Percentiles rank a stretch among this genome's conserved stretches.
phyloP scores from a whole-genome alignment of 2,329 filamentous ascomycete genomes.

The Aplosporella prunicola region DNA sequence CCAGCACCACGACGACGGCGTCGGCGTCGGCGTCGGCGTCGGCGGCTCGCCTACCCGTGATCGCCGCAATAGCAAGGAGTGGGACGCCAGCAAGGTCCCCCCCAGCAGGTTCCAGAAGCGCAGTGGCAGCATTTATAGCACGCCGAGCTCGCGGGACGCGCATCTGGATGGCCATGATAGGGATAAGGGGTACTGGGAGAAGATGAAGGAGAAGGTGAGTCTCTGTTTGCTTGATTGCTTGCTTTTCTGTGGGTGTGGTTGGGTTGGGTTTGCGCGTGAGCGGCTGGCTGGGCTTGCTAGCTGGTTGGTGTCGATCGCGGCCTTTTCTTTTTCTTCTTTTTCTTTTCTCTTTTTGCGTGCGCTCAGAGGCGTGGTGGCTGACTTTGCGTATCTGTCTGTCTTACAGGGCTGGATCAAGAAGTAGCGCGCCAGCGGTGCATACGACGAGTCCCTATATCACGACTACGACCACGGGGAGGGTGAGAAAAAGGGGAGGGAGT shows the following conservation, averaged over 20 bases:
- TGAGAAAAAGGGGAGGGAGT: too few relatives aligned
- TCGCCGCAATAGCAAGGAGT: constrained; percentile 31
- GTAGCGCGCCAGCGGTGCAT: too few relatives aligned
- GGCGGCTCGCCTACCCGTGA: constrained; percentile 14
- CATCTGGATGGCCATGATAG: constrained; percentile 47
- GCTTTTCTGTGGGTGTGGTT: background rate
- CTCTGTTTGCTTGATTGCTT: background rate
- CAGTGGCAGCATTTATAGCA: constrained; percentile 60
- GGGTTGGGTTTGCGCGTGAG: background rate
- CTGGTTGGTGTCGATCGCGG: too few relatives aligned
- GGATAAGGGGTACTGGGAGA: constrained; percentile 50
- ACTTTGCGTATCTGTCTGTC: background rate
- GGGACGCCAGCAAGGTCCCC: constrained; percentile 56
- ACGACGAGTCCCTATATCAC: too few relatives aligned
- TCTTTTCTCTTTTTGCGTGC: too few relatives aligned
- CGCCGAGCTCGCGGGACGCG: constrained; percentile 54
- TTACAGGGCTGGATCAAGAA: constrained; percentile 8
- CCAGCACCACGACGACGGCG: too few relatives aligned
- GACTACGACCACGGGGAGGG: too few relatives aligned
- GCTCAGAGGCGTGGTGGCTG: background rate
- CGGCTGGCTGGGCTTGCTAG: background rate
- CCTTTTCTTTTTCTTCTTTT: background rate
- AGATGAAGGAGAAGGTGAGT: constrained; percentile 33
- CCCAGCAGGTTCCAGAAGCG: constrained; percentile 61
- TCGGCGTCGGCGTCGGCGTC: background rate